phyloP scores from a whole-genome alignment of 2,329 filamentous ascomycete genomes.

The Chrysoporthe austroafricana region DNA sequence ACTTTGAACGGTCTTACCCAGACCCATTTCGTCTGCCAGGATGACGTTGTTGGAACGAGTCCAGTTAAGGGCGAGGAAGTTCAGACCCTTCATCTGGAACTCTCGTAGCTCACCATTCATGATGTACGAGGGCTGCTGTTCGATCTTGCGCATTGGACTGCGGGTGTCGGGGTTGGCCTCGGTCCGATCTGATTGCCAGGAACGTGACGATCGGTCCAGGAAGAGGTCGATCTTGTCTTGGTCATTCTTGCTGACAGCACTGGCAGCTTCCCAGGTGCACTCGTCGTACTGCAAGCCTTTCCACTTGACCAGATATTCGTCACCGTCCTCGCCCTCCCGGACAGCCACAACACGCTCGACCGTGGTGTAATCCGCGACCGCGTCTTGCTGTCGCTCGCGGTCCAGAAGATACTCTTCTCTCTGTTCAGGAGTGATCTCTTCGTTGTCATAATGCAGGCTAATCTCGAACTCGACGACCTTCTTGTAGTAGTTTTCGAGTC shows the following conservation, averaged over 20 bases:
- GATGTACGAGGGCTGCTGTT: conserved; percentile 84
- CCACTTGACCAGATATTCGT: conserved; percentile 96
- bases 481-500: conserved; percentile 92
- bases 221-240: conserved; percentile 92
- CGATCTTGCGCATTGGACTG: conserved; percentile 72
- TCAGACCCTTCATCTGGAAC: conserved; percentile 92
- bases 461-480: conserved; percentile 82
- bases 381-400: conserved; percentile 86
- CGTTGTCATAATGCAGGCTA: conserved; percentile 71
- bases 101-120: conserved; percentile 82
- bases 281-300: conserved; percentile 91
- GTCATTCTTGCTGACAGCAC: conserved; percentile 75
- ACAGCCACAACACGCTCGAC: conserved; percentile 91
- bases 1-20: conserved; percentile 97
- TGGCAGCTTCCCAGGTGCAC: conserved; percentile 88
- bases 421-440: conserved; percentile 80
- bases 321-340: conserved; percentile 76
- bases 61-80: conserved; percentile 97
- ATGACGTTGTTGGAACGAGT: conserved; percentile 93
- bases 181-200: conserved; percentile 77
- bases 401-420: conserved; percentile 95
- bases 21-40: conserved; percentile 96
- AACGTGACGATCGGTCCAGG: conserved; percentile 79
- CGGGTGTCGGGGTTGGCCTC: conserved; percentile 79
- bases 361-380: conserved; percentile 85